Conservation (phyloP, 2,329 filamentous ascomycete species). For the Cercospora brassicicola region DNA sequence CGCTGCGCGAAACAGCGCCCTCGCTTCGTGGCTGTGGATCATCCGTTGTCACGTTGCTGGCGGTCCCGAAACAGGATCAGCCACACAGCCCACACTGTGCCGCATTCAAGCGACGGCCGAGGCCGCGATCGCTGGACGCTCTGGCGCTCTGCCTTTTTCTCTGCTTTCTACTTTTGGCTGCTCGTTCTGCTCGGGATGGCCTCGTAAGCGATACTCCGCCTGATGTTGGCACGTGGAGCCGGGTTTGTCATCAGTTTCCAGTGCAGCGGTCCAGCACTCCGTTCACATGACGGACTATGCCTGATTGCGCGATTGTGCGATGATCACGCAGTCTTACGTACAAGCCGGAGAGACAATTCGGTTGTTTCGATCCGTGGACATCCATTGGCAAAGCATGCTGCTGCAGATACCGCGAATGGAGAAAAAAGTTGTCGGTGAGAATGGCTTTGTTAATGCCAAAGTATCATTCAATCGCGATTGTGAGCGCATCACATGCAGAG, state of each 20-base stretch:
- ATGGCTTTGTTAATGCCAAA: neutral
- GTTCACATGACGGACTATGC: neutral
- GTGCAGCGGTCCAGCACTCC: neutral
- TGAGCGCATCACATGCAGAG: neutral
- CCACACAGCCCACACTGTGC: conserved; percentile 1
- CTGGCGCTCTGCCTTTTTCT: neutral
- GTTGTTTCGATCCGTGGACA: neutral
- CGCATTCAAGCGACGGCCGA: conserved; percentile 8
- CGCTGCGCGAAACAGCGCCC: neutral
- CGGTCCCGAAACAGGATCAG: conserved; percentile 11
- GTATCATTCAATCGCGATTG: neutral
- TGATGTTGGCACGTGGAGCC: conserved; percentile 13
- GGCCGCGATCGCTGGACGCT: neutral
- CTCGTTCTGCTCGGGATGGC: neutral
- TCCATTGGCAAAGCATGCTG: neutral
- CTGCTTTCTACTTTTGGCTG: neutral
- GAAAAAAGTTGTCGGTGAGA: neutral
- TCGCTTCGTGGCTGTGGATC: conserved; percentile 13
- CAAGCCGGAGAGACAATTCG: neutral
- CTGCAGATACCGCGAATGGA: neutral
- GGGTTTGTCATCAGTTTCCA: neutral
- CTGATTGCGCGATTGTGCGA: conserved; percentile 4
- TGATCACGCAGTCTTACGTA: conserved; percentile 9
- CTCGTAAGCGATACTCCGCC: neutral
- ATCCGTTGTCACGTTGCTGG: conserved; percentile 1